Evolutionary conservation across 1,284 basidiomycete genomes (phyloP), one percentile per base, ranked within the genome.

Genomic region (Papiliotrema flavescens): DNA sequence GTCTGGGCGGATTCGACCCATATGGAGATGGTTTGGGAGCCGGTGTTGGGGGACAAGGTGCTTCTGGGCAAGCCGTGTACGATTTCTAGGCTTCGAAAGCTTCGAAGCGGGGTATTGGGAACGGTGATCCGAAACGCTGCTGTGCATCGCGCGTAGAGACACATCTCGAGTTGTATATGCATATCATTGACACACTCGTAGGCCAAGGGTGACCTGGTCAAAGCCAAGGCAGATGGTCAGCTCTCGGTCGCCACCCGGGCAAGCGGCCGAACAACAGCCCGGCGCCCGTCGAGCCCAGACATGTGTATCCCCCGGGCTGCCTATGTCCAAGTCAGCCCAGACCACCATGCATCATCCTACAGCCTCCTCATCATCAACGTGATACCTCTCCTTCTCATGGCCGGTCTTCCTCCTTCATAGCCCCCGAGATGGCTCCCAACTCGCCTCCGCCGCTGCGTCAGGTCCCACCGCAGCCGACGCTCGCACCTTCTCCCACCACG

Each of bases 11-110:
- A 9, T 75, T 69, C 55, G 73, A 74, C 61, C 70, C 71, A 20
- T 75, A 73, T 60, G 67, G 64, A 3, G 74, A 71, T 62, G 70
- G 69, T 6, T 55, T 70, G 40, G 62, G 61, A 26, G 54, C 48
- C 4, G 59, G 49, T 43, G 35, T 19, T 37, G 42, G 57, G 53
- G 47, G 61, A 53, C 41, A 56, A 40, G 39, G 54, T 49, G 46
- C n/a, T n/a, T n/a, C n/a, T n/a, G n/a, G n/a, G n/a, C n/a, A 57
- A 41, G 70, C 74, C 50, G 74, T 69, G 35, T 75, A 75, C 51
- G 73, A 75, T 61, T 75, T 75, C 56, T 75, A 63, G 41, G n/a
- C n/a, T n/a, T n/a, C n/a, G n/a, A n/a, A n/a, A n/a, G n/a, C n/a
- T n/a, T n/a, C n/a, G n/a, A n/a, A n/a, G n/a, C n/a, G n/a, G n/a